phyloP scores from a whole-genome alignment of 139 green algal species.

The Zygnema circumcarinatum region DNA sequence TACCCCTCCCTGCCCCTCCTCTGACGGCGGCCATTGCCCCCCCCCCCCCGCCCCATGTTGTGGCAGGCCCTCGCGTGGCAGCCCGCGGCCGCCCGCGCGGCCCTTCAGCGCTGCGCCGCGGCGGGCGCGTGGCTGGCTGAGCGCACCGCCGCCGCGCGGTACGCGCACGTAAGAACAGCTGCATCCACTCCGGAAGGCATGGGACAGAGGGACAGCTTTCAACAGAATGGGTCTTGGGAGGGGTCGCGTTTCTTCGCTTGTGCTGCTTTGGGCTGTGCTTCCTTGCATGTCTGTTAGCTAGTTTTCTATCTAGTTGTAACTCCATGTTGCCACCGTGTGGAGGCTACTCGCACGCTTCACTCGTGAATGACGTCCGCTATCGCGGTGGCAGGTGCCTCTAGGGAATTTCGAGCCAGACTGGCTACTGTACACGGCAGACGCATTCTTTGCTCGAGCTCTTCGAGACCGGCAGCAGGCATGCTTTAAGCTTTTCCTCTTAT shows the following conservation, averaged over 20 bases:
- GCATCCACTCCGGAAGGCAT: too few species aligned
- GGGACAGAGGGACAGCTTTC: too few species aligned
- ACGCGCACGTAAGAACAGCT: constrained; percentile 73
- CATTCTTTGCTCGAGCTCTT: constrained; percentile 78
- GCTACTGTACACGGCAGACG: constrained; percentile 75
- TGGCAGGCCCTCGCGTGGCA: constrained; percentile 82
- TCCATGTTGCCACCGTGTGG: too few species aligned
- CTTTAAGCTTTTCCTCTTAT: constrained; percentile 7
- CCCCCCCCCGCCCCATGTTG: too few species aligned
- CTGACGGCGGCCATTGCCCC: too few species aligned
- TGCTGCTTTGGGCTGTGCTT: not conserved
- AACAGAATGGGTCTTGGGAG: too few species aligned
- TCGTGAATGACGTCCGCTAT: too few species aligned
- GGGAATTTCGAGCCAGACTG: constrained; percentile 79
- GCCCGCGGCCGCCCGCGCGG: constrained; percentile 68
- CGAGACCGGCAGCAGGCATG: constrained; percentile 62
- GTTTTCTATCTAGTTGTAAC: too few species aligned
- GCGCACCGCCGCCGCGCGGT: constrained; percentile 73
- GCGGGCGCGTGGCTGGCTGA: constrained; percentile 72
- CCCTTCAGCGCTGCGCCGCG: constrained; percentile 64
- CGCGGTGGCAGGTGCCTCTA: constrained; percentile 48
- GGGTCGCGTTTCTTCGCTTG: too few species aligned
- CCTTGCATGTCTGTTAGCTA: too few species aligned
- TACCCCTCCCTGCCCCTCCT: too few species aligned
- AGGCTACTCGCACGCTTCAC: too few species aligned